Evolutionary conservation across 768 basidiomycete species (phyloP), one percentile per base, ranked within the genome.

Genomic region (Podaxis sp.): DNA sequence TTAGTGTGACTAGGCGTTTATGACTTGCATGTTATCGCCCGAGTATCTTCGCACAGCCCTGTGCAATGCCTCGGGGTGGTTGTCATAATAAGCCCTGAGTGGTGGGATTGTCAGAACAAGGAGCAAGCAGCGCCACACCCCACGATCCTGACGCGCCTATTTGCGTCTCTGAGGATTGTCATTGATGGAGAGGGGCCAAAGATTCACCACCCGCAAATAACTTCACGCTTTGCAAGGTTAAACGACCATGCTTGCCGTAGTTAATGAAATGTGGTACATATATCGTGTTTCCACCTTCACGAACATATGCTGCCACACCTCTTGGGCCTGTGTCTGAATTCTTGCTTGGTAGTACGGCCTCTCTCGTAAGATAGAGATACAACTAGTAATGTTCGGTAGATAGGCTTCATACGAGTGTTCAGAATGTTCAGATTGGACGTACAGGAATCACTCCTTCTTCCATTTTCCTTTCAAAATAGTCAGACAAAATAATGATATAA

Each of bases 111-210:
- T 96, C 93, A 0, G 87, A 82, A 71, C 97, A 99, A 17, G 59
- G 49, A 17, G 56, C 20, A 6, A 92, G 75, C 60, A 99, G 80
- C 0, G 96, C 95, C 0, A 96, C 95, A 6, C 96, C 96, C 82
- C 91, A 93, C 1, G 90, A 93, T 0, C 96, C 94, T 3, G 98
- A 82, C 0, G 96, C 96, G 48, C 95, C 89, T 90, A 57, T 6
- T n/a, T 3, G 4, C 20, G 22, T 17, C n/a, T 52, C 24, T 57
- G 22, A 52, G 22, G 28, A 20, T 13, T 41, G 24, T 33, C 33
- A 30, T 15, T 10, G 2, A 4, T 11, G 44, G 33, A 24, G 28
- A 51, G 46, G 13, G 37, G 22, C 22, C 49, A 26, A 44, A 1
- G 60, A 15, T 74, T 33, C 64, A 86, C 91, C 95, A 69, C 97